phyloP scores from a whole-genome alignment of 805 yeast genomes.

The Starmerella etchellsii region DNA sequence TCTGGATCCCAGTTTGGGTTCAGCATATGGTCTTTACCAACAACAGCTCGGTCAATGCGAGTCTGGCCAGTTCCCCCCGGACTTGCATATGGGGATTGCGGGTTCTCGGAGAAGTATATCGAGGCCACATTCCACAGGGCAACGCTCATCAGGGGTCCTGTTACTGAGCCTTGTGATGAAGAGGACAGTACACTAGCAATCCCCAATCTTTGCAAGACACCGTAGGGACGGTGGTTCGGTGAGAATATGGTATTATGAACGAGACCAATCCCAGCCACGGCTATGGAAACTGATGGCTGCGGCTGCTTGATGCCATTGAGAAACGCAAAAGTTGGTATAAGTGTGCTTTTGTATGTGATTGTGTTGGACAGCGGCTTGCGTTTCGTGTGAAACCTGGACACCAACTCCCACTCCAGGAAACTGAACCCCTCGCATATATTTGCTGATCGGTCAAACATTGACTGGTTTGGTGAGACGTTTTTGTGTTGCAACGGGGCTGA shows the following conservation, averaged over 20 bases:
- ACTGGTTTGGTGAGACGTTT: no score
- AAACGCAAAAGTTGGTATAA: slow-evolving; percentile 25
- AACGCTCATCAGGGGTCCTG: slow-evolving; percentile 19
- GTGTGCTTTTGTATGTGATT: slow-evolving; percentile 23
- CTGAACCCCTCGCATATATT: slow-evolving; percentile 18
- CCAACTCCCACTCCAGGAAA: slow-evolving; percentile 25
- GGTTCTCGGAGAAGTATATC: slow-evolving; percentile 20
- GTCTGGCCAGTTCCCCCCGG: slow-evolving; percentile 27
- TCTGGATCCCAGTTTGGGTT: slow-evolving; percentile 27
- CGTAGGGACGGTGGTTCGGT: slow-evolving; percentile 19
- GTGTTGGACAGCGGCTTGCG: slow-evolving; percentile 7
- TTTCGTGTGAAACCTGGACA: not conserved
- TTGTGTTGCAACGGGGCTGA: no score
- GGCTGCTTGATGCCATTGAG: slow-evolving; percentile 23
- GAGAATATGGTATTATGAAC: slow-evolving; percentile 20
- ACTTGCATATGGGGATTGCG: slow-evolving; percentile 22
- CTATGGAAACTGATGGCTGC: slow-evolving; percentile 14
- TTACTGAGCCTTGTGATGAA: not conserved
- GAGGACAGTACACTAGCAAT: slow-evolving; percentile 18
- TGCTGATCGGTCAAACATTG: not conserved
- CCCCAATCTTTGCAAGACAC: slow-evolving; percentile 26
- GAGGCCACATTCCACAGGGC: slow-evolving; percentile 24
- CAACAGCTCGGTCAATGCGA: slow-evolving; percentile 21
- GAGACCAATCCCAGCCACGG: slow-evolving; percentile 24
- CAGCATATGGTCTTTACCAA: slow-evolving; percentile 26